phyloP scores from a whole-genome alignment of 1,284 basidiomycete genomes.

The Cutaneotrichosporon daszewskae region DNA sequence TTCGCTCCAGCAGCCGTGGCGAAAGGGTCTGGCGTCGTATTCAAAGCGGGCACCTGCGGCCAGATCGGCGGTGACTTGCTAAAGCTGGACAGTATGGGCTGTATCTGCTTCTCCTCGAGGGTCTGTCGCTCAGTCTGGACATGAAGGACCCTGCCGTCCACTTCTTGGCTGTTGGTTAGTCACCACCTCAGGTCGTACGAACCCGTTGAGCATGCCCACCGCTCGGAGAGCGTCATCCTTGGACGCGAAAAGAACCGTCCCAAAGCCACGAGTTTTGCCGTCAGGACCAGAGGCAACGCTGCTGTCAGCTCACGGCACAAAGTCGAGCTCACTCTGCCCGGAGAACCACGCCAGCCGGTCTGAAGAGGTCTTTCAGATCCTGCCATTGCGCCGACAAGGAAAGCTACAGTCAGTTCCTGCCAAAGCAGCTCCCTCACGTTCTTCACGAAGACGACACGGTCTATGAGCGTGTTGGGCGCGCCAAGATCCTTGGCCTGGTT shows the following conservation, averaged over 20 bases:
- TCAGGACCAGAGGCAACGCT: constrained; percentile 75
- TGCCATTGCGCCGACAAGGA: constrained; percentile 98
- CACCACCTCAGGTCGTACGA: no score
- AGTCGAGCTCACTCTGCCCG: constrained; percentile 59
- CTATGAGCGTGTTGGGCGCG: constrained; percentile 36
- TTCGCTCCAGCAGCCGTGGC: no score
- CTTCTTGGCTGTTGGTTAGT: constrained; percentile 28
- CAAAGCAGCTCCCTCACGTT: constrained; percentile 48
- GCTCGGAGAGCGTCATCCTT: constrained; percentile 82
- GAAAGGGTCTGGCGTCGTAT: no score
- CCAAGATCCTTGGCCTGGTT: constrained; percentile 35
- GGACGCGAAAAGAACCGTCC: constrained; percentile 76
- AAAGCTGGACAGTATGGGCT: no score
- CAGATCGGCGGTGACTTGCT: constrained; percentile 6
- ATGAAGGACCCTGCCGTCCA: constrained; percentile 36
- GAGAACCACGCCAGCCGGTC: constrained; percentile 77
- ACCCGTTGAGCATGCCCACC: constrained; percentile 81
- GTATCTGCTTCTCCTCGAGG: constrained; percentile 16
- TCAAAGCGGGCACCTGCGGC: no score
- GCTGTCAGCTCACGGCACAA: constrained; percentile 2
- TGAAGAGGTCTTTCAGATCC: constrained; percentile 87
- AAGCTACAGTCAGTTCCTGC: constrained; percentile 54
- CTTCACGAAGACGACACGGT: constrained; percentile 61
- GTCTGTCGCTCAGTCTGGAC: constrained; percentile 41
- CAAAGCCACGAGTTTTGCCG: constrained; percentile 78